Conservation (phyloP, 805 yeast species). For the Cephaloascus fragrans region DNA sequence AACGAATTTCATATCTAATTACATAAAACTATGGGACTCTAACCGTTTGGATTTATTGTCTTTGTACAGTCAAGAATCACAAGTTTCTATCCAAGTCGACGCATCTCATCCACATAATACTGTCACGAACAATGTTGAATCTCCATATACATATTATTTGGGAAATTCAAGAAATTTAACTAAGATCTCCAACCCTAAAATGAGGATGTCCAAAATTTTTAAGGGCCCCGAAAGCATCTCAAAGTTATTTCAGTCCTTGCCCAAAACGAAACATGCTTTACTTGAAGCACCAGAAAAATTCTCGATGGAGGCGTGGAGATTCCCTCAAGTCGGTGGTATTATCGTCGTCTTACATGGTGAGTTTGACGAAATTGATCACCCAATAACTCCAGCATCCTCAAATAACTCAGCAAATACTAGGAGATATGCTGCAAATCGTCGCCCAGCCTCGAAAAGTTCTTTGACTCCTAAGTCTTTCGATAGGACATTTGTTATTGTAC, state of each 20-base stretch:
- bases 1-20: constrained; percentile 71
- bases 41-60: constrained; percentile 60
- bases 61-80: constrained; percentile 75
- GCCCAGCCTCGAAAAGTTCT: constrained; percentile 18
- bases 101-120: constrained; percentile 49
- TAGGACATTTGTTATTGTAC: constrained; percentile 70
- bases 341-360: constrained; percentile 77
- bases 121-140: constrained; percentile 10
- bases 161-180: constrained; percentile 70
- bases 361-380: constrained; percentile 58
- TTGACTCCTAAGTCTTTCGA: constrained; percentile 72
- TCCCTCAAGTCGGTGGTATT: constrained; percentile 66
- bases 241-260: constrained; percentile 54
- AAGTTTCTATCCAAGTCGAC: constrained; percentile 75
- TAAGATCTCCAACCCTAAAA: constrained; percentile 43
- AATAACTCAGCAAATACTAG: constrained; percentile 6
- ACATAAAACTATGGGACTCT: constrained; percentile 71
- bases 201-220: constrained; percentile 49
- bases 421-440: constrained; percentile 5
- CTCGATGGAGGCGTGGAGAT: constrained; percentile 71
- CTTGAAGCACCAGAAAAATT: constrained; percentile 52
- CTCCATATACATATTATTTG: constrained; percentile 58
- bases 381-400: constrained; percentile 14
- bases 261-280: constrained; percentile 70
- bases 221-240: constrained; percentile 62